A percentile compares a stretch with the other conserved stretches of the same genome.
Evolutionary conservation across 345 rosid genomes (phyloP).

Genomic region (Lenwebbia sp.): DNA sequence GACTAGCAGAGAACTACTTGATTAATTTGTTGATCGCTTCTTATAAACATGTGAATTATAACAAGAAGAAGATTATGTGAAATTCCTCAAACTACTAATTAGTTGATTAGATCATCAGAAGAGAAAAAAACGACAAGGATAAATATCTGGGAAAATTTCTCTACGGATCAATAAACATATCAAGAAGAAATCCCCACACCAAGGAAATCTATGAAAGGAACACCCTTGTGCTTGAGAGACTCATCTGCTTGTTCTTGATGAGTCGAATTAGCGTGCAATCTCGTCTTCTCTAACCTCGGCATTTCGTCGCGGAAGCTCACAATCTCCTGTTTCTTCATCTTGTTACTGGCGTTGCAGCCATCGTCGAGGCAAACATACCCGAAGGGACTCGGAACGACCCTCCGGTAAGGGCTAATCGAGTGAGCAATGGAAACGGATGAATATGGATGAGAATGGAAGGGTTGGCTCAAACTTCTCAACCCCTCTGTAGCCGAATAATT

Average conservation of each 20-base stretch:
- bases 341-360: not conserved
- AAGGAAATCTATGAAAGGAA: conserved; percentile 63
- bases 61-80: not conserved
- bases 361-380: not conserved
- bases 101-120: not conserved
- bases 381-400: conserved; percentile 26
- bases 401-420: conserved; percentile 4
- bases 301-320: not conserved
- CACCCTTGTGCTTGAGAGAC: conserved; percentile 14
- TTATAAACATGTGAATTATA: not conserved
- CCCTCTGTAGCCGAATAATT: not conserved
- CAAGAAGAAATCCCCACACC: conserved; percentile 54
- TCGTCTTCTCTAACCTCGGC: not conserved
- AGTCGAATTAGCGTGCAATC: not conserved
- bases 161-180: not conserved
- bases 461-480: not conserved
- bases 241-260: conserved; percentile 19
- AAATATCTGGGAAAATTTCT: not conserved
- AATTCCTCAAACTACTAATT: not conserved
- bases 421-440: not conserved
- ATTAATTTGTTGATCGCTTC: not conserved
- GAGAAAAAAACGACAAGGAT: not conserved
- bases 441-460: not conserved
- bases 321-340: not conserved
- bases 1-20: not conserved